A percentile compares a stretch with the other conserved stretches of the same genome.
Conservation (phyloP, 805 yeast species). For the Torulaspora indica region DNA sequence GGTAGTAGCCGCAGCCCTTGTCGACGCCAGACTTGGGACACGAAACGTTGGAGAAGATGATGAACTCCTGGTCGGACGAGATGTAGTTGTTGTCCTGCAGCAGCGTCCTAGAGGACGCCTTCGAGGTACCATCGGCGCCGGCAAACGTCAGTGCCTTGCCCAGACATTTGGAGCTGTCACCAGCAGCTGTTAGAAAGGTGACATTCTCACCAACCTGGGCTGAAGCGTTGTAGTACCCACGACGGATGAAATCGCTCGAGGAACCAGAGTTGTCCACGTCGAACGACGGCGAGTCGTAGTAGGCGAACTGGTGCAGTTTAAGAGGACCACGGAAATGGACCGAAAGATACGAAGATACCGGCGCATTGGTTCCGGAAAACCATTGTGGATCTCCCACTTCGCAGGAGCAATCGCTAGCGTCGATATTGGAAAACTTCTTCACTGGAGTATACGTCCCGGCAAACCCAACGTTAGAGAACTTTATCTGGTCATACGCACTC, state of each 20-base stretch:
- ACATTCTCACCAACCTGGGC: conserved; percentile 53
- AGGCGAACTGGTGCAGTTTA: conserved; percentile 54
- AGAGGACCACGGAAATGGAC: conserved; percentile 80
- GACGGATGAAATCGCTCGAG: conserved; percentile 52
- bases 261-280: conserved; percentile 27
- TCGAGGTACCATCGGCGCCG: conserved; percentile 47
- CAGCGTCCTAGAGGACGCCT: conserved; percentile 45
- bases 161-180: conserved; percentile 55
- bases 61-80: conserved; percentile 54
- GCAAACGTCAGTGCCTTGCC: conserved; percentile 68
- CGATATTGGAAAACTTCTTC: conserved; percentile 24
- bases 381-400: conserved; percentile 26
- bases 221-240: conserved; percentile 45
- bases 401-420: conserved; percentile 29
- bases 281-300: conserved; percentile 47
- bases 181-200: conserved; percentile 63
- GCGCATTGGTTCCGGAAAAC: conserved; percentile 57
- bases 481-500: conserved; percentile 23
- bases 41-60: conserved; percentile 51
- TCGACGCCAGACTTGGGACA: conserved; percentile 53
- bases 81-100: conserved; percentile 47
- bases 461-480: conserved; percentile 34
- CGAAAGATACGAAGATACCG: conserved; percentile 59
- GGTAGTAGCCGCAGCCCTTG: conserved; percentile 72
- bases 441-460: conserved; percentile 33